These are phyloP conservation scores for Diaporthe humulicola DNA, from an alignment of 2,329 filamentous ascomycete genomes.

Conservation along the genomic window DNA sequence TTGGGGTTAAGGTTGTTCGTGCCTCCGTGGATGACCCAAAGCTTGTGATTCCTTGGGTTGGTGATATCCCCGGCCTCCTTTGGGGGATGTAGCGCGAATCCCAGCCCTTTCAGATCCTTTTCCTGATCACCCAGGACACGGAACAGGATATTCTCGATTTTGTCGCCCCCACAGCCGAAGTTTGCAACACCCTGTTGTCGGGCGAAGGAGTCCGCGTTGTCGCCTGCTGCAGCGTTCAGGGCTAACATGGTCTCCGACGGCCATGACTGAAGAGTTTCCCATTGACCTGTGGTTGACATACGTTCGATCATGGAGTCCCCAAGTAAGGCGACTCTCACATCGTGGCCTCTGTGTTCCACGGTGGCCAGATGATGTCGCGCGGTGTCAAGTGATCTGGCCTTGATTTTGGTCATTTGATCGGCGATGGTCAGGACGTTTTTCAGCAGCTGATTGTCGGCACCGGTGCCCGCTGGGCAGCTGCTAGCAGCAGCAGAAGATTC, in stretches of 20 bases:
- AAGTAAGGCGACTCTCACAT: conserved; percentile 37
- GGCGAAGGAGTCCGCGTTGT: background rate
- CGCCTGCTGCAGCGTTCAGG: background rate
- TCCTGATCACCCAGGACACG: conserved; percentile 39
- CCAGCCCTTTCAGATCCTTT: background rate
- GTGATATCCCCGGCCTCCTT: background rate
- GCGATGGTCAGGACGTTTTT: background rate
- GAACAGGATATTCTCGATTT: conserved; percentile 44
- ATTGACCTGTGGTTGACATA: conserved; percentile 42
- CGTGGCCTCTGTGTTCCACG: background rate
- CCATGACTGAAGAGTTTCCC: conserved; percentile 39
- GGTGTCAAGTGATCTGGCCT: background rate
- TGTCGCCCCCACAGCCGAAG: conserved; percentile 45
- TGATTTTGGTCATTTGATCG: background rate
- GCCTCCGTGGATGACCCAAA: conserved; percentile 44
- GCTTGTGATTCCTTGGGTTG: background rate
- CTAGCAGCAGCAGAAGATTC: background rate
- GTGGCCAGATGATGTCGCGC: background rate
- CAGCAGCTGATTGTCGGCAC: no score
- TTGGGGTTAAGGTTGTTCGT: conserved; percentile 43
- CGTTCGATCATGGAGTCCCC: conserved; percentile 46
- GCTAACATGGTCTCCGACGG: conserved; percentile 35
- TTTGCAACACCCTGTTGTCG: conserved; percentile 39
- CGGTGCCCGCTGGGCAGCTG: fast-evolving
- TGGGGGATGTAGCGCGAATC: background rate